Conservation (phyloP, 345 rosid genomes). For the Pistacia atlantica region DNA sequence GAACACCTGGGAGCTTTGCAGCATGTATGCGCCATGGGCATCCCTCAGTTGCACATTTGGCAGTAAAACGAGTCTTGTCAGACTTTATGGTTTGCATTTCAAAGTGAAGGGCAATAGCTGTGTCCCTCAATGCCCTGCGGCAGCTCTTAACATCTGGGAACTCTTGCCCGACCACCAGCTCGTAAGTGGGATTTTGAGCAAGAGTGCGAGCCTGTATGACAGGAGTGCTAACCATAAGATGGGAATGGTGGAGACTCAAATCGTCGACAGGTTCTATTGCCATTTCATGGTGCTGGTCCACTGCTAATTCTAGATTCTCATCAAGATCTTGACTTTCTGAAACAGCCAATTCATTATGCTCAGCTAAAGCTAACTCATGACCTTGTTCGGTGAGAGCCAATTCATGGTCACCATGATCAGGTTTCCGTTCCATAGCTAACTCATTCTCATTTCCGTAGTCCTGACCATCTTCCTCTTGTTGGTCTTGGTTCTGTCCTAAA, state of each 20-base stretch:
- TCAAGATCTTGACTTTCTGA: conserved; percentile 74
- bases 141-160: conserved; percentile 98
- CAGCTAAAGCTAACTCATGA: conserved; percentile 52
- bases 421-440: conserved; percentile 54
- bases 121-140: conserved; percentile 89
- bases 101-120: conserved; percentile 95
- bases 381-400: conserved; percentile 38
- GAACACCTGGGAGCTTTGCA: conserved; percentile 97
- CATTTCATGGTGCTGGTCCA: conserved; percentile 69
- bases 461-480: conserved; percentile 57
- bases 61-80: conserved; percentile 98
- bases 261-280: conserved; percentile 41
- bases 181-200: conserved; percentile 47
- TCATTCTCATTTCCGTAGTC: conserved; percentile 55
- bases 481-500: conserved; percentile 61
- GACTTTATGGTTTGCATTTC: conserved; percentile 98
- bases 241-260: conserved; percentile 37
- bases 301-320: conserved; percentile 55
- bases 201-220: conserved; percentile 75
- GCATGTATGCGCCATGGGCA: conserved; percentile 99
- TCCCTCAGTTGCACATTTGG: conserved; percentile 94
- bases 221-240: conserved; percentile 43
- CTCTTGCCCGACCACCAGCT: conserved; percentile 91
- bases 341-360: conserved; percentile 59
- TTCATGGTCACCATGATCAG: conserved; percentile 51